Base-by-base conservation (phyloP, 768 basidiomycete species). In the Tylopilus sp. region DNA sequence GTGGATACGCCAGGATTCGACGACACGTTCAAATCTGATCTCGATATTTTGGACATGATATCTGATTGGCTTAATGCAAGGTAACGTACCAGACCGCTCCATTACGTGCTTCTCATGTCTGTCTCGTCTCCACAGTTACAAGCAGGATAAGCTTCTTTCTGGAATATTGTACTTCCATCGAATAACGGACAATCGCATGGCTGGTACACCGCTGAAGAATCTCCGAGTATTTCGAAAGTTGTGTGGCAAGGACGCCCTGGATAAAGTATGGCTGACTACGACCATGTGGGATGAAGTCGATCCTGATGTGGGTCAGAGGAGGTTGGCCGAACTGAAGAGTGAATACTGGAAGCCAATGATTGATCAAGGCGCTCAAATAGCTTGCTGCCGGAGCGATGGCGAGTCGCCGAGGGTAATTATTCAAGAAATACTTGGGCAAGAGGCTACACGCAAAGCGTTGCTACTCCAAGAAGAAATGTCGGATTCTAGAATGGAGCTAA, bases 161-260 rank as follows among this genome's bases (percentile, higher is more conserved):
- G 73, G 68, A 2, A 65, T 76, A 25, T n/a, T 76, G 19, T 76
- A 75, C 50, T 51, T 76, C 14, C 75, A 76, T 52, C 66, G 71
- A 14, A 76, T 76, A 34, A 63, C 72, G 9, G 73, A 75, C 38
- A 69, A 70, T 45, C 66, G 73, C 1, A 68, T 76, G 66, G 63
- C 62, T 0, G 75, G 70, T 19, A 59, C 69, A 2, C 61, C 71
- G 0, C 46, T 65, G 24, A 71, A 60, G 38, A 73, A 74, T 51
- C 63, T 74, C 16, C 60, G 58, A 6, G 62, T 72, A 58, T 74
- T 76, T 42, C 45, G 33, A 36, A 45, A 59, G 34, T 21, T 69
- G 4, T 70, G 69, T 21, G 67, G 71, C 52, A 17, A 50, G 52
- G 45, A 61, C 53, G 45, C 73, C 56, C 45, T 71, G n/a, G 54